Base-by-base conservation (phyloP, 2,329 filamentous ascomycete species). In the Penicillium nordicum region DNA sequence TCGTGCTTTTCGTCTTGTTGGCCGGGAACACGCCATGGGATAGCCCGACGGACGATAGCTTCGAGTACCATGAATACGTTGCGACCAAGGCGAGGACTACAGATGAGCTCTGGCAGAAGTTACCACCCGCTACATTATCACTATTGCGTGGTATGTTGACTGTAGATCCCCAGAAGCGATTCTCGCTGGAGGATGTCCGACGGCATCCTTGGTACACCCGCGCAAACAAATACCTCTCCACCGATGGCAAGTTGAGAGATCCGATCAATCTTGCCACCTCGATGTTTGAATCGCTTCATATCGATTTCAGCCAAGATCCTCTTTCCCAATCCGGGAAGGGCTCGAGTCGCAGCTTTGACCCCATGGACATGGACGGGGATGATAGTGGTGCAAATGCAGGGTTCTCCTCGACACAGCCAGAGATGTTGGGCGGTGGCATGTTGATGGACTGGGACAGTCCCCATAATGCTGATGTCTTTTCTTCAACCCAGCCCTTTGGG, bases 1-100 rank as follows among this genome's bases (percentile, higher is more conserved):
- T 99, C 51, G 95, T 99, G n/a, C 80, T 99, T 4, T 99, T 99
- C 69, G 94, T 97, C 36, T 79, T 99, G 4, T 79, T 99, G 4
- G 92, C 96, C 1, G 94, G 94, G 10, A 99, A 99, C 71, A 99
- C 94, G 2, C 94, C 94, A 0, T 99, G 94, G 94, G 94, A 97
- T 69, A 90, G 94, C 70, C 94, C 94, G 0, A 93, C 92, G 3
- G 78, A 83, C 36, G 82, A 85, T 55, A 97, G 91, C 71, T 96
- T 90, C 79, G 94, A 99, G 75, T 99, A 89, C 65, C 84, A 89
- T 66, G 92, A 97, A 73, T 99, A 96, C 71, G 80, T 89, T 40
- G 84, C 85, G 57, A 90, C 86, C 1, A 87, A 88, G 50, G 90
- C 92, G n/a, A 85, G 87, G 61, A 93, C 90, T 62, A 84, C 84